Conservation (phyloP, 2,329 filamentous ascomycete species). For the Chrysosphaeria jannelii region DNA sequence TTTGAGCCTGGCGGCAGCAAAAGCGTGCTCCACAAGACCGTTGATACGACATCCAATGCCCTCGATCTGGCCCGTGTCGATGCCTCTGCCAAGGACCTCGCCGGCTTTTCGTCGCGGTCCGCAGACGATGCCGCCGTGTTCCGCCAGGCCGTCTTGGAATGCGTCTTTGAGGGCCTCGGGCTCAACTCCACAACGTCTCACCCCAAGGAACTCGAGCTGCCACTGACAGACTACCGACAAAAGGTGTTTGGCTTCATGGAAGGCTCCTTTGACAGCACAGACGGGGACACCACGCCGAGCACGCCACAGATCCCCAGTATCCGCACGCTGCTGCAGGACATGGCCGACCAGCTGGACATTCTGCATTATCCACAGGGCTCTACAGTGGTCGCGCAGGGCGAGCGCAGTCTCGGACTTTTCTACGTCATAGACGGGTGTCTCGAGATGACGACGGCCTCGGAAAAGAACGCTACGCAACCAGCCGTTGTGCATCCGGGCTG, state of each 20-base stretch:
- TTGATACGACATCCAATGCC: too few species aligned
- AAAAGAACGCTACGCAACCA: constrained; percentile 14
- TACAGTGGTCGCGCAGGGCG: constrained; percentile 82
- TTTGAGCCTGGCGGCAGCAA: constrained; percentile 71
- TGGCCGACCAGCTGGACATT: constrained; percentile 82
- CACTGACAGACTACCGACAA: constrained; percentile 46
- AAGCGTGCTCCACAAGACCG: too few species aligned
- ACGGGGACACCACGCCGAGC: constrained; percentile 46
- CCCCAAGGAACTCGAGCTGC: constrained; percentile 30
- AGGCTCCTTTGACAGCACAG: constrained; percentile 49
- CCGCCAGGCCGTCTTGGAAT: constrained; percentile 68
- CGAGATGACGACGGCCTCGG: constrained; percentile 25
- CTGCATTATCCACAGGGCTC: constrained; percentile 91
- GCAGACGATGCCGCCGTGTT: too few species aligned
- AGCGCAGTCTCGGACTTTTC: constrained; percentile 86
- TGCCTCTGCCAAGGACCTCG: too few species aligned
- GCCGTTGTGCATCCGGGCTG: constrained; percentile 70
- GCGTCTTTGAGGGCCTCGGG: constrained; percentile 84
- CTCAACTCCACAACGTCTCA: constrained; percentile 37
- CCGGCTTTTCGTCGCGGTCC: too few species aligned
- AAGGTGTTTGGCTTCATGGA: constrained; percentile 83
- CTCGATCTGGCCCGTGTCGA: too few species aligned
- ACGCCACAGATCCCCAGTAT: constrained; percentile 33
- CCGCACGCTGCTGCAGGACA: constrained; percentile 39
- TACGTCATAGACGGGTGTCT: constrained; percentile 95